These are phyloP conservation scores for Sclerotinia subarctica DNA, from an alignment of 2,329 filamentous ascomycete species.

Conservation along the genomic window DNA sequence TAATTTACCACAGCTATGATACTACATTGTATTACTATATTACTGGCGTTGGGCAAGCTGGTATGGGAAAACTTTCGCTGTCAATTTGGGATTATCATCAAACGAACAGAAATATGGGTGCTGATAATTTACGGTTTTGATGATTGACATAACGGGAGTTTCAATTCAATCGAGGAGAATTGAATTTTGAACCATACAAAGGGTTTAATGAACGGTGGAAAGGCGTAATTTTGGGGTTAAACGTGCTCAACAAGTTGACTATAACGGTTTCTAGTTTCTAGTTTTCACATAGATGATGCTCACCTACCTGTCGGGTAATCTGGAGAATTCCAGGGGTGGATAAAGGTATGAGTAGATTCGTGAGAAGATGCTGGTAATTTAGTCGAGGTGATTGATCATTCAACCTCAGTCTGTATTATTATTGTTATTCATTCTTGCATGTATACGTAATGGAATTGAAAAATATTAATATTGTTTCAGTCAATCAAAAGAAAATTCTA, in stretches of 20 bases:
- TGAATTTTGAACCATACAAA: not conserved
- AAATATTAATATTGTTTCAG: not conserved
- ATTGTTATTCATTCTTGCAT: not conserved
- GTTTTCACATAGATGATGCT: not conserved
- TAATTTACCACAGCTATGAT: conserved; percentile 25
- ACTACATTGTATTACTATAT: conserved; percentile 27
- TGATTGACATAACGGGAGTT: not conserved
- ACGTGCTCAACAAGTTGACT: not conserved
- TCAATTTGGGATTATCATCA: not conserved
- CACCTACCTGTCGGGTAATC: not conserved
- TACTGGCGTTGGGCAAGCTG: not conserved
- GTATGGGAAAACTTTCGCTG: not conserved
- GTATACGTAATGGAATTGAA: not conserved
- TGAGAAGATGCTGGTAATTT: not conserved
- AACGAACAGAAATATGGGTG: not conserved
- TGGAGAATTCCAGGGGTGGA: not conserved
- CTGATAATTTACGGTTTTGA: not conserved
- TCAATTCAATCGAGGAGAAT: not conserved
- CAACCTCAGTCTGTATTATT: not conserved
- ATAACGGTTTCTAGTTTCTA: not conserved
- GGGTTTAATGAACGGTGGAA: not conserved
- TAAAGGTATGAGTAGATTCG: not conserved
- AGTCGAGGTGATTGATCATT: not conserved
- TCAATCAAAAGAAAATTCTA: not conserved
- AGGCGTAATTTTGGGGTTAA: not conserved